Base-by-base conservation (phyloP, 345 rosid genomes). In the Mercurialis annua region DNA sequence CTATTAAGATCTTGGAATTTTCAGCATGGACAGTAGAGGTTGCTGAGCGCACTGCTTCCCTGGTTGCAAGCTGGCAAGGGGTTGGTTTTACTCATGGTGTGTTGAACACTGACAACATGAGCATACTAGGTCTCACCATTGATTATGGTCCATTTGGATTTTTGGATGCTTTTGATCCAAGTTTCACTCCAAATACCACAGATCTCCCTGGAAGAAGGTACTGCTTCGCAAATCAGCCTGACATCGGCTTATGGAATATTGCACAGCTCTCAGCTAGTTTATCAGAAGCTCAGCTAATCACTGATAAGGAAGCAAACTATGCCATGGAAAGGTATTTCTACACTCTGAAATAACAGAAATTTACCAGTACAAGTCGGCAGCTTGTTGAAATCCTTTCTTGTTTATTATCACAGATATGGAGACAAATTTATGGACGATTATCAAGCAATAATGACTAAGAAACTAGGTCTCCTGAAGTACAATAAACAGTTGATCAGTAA, bases 61-160 rank as follows among this genome's bases (percentile, higher is more conserved):
- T 91, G 83, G 65, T 88, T 68, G 96, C 98, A 20, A 83, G 82
- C 68, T 94, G 99, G 98, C 99, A 91, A 76, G 98, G 99, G 55
- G 92, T 94, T 74, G 96, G 99, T 55, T 94, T 94, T 81, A 91
- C 98, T 18, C 99, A 94, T 60, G 99, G 99, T 50, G 98, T 94
- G 71, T 83, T 94, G 76, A 94, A 94, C 85, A 94, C 98, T 4
- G 99, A 91, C 77, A 94, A 94, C 73, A 94, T 91, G 98, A 94
- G 99, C 83, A 78, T 94, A 74, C 82, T 91, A 70, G 99, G 99
- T 56, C 92, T 87, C 54, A 91, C 98, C 6, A 91, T 94, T 63
- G 96, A 94, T 82, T 94, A 94, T 71, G 99, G 98, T 58, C 99
- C 99, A 2, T 94, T 94, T 64, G 99, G 99, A 47, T 94, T 94